Evolutionary conservation across 306 rosid species (phyloP).

Genomic region (Parietaria judaica): DNA sequence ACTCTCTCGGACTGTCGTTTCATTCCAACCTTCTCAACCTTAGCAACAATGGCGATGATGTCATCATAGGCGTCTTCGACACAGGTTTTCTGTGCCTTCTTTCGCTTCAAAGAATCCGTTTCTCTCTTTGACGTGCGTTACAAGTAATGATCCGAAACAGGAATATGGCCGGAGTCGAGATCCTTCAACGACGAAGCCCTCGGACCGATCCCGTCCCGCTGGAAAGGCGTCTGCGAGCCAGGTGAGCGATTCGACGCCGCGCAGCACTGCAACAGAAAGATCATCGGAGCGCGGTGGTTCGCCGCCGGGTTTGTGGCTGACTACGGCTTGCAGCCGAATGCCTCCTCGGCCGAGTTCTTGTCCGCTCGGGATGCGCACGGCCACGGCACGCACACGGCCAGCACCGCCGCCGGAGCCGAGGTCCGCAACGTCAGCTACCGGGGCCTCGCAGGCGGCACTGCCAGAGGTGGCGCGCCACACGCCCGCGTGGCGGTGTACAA

Average conservation of each 20-base stretch:
- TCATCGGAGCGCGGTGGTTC: constrained; percentile 51
- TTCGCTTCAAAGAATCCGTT: too few species aligned
- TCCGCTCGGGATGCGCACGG: constrained; percentile 40
- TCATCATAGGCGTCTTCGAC: constrained; percentile 41
- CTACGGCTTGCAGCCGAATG: constrained; percentile 24
- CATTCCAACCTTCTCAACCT: constrained; percentile 28
- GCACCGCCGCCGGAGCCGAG: constrained; percentile 40
- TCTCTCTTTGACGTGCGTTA: too few species aligned
- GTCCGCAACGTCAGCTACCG: constrained; percentile 29
- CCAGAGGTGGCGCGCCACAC: constrained; percentile 41
- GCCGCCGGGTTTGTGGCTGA: constrained; percentile 28
- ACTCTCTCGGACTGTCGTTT: constrained; percentile 34
- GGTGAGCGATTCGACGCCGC: constrained; percentile 32
- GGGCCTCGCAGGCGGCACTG: constrained; percentile 40
- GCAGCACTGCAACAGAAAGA: constrained; percentile 35
- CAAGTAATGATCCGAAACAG: constrained; percentile 16
- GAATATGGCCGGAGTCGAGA: constrained; percentile 53
- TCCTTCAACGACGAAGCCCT: constrained; percentile 34
- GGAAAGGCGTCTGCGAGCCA: constrained; percentile 39
- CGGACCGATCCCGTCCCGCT: constrained; percentile 36
- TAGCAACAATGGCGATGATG: constrained; percentile 32
- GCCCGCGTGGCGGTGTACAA: constrained; percentile 50
- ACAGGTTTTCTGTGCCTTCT: constrained; percentile 22
- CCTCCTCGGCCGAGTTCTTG: constrained; percentile 25
- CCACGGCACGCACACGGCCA: constrained; percentile 44